These are phyloP conservation scores for Carallia pectinifolia DNA, from an alignment of 345 rosid species.

Conservation along the genomic window DNA sequence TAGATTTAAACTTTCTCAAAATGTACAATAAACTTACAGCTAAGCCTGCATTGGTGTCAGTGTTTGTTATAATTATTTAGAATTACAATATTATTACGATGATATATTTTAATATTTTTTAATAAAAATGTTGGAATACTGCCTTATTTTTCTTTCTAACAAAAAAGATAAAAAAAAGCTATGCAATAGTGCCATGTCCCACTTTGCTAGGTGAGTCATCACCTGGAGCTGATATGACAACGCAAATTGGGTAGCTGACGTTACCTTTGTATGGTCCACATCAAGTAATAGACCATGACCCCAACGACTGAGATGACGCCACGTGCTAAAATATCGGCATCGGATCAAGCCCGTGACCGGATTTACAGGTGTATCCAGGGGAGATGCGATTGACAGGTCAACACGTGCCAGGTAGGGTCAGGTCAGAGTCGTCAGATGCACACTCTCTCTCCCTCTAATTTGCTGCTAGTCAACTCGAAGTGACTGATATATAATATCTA, in stretches of 20 bases:
- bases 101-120: too few species aligned
- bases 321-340: neutral
- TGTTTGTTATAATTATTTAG: too few species aligned
- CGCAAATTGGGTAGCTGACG: constrained; percentile 5
- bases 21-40: too few species aligned
- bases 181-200: too few species aligned
- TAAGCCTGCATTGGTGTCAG: too few species aligned
- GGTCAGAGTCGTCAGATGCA: neutral
- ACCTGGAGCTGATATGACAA: neutral
- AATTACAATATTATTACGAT: too few species aligned
- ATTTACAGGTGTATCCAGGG: neutral
- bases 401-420: constrained; percentile 1
- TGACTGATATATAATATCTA: constrained; percentile 1
- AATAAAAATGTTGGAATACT: too few species aligned
- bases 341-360: constrained; percentile 1
- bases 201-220: neutral
- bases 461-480: constrained; percentile 8
- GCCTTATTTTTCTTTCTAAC: too few species aligned
- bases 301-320: neutral
- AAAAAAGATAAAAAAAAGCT: too few species aligned
- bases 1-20: too few species aligned
- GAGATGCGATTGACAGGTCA: constrained; percentile 19
- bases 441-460: neutral
- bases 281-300: constrained; percentile 11
- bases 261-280: constrained; percentile 17